phyloP scores from a whole-genome alignment of 345 rosid species.

The Corchorus olitorius region DNA sequence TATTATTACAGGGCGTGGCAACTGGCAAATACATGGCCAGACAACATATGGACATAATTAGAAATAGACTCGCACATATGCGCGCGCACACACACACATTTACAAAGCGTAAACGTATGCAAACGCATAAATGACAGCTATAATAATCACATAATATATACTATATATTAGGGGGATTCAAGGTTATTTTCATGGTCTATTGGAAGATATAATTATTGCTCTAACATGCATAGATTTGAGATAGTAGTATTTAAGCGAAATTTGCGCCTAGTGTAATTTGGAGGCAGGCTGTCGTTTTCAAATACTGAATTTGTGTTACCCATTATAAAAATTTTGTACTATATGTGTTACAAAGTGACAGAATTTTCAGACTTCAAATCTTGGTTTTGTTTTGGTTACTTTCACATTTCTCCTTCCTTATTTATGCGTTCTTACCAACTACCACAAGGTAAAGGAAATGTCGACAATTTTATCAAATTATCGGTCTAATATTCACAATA shows the following conservation, averaged over 20 bases:
- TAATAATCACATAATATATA: neutral
- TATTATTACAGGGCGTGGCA: neutral
- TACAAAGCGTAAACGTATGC: neutral
- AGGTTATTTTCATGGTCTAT: neutral
- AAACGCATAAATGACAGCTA: neutral
- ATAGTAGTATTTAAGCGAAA: neutral
- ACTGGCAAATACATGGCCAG: too few relatives aligned
- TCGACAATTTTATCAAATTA: neutral
- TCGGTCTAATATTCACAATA: too few relatives aligned
- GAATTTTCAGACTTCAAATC: neutral
- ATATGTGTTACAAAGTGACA: neutral
- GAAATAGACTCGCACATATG: neutral
- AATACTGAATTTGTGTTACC: conserved; percentile 5
- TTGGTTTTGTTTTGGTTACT: neutral
- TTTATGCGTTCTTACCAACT: neutral
- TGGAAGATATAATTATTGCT: neutral
- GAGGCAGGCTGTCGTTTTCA: conserved; percentile 11
- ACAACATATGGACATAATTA: too few relatives aligned
- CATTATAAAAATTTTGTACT: neutral
- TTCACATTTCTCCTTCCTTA: neutral
- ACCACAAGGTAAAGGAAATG: neutral
- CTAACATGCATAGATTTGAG: conserved; percentile 7
- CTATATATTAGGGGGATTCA: neutral
- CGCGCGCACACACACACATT: neutral
- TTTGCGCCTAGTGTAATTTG: conserved; percentile 20